A percentile compares a stretch with the other conserved stretches of the same genome.
Evolutionary conservation across 768 basidiomycete species (phyloP).

Genomic region (Tylopilus subfusipes): DNA sequence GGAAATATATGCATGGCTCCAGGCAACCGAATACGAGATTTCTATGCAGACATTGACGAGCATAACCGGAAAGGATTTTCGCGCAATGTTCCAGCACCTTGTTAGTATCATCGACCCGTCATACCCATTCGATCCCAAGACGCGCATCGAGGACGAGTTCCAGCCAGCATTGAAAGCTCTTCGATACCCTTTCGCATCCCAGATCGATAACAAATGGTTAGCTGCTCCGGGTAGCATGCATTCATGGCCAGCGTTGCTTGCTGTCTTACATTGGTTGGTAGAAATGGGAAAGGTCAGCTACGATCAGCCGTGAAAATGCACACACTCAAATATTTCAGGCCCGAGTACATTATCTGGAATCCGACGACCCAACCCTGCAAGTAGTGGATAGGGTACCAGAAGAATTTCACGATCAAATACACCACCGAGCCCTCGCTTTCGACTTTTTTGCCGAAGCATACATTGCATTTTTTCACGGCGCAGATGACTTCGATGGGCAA

Average conservation of each 20-base stretch:
- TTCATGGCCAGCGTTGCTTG: slow-evolving; percentile 88
- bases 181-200: slow-evolving; percentile 76
- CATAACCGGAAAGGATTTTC: slow-evolving; percentile 85
- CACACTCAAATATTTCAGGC: slow-evolving; percentile 19
- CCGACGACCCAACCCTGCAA: slow-evolving; percentile 67
- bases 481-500: slow-evolving; percentile 66
- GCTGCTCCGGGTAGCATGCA: slow-evolving; percentile 86
- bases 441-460: slow-evolving; percentile 70
- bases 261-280: slow-evolving; percentile 90
- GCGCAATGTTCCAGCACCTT: slow-evolving; percentile 78
- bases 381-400: slow-evolving; percentile 58
- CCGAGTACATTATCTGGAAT: slow-evolving; percentile 47
- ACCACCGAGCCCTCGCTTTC: slow-evolving; percentile 76
- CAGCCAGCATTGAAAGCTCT: slow-evolving; percentile 68
- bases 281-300: slow-evolving; percentile 74
- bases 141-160: slow-evolving; percentile 79
- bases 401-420: slow-evolving; percentile 70
- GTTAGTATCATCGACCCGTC: slow-evolving; percentile 67
- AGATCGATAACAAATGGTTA: slow-evolving; percentile 82
- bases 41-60: slow-evolving; percentile 64
- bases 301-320: not conserved
- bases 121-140: slow-evolving; percentile 52
- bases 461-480: slow-evolving; percentile 59
- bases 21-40: slow-evolving; percentile 62
- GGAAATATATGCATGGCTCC: slow-evolving; percentile 71